phyloP scores from a whole-genome alignment of 2,329 filamentous ascomycete genomes.

The Clarireedia paspali region DNA sequence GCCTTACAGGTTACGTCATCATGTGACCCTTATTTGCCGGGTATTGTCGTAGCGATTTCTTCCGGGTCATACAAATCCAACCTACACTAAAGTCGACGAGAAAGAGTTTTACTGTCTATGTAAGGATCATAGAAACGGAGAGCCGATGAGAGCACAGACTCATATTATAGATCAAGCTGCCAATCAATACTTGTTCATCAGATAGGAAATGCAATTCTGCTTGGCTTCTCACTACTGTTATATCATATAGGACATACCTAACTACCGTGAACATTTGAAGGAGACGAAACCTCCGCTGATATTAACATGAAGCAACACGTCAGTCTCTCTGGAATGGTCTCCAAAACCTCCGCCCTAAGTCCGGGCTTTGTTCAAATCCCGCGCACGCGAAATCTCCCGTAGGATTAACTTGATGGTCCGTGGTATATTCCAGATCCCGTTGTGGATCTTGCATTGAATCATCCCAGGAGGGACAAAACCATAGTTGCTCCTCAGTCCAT shows the following conservation, averaged over 20 bases:
- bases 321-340: neutral
- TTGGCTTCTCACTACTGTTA: no score
- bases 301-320: neutral
- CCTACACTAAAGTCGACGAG: neutral
- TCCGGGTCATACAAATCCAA: neutral
- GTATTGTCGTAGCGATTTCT: neutral
- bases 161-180: no score
- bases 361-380: neutral
- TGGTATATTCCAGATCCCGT: neutral
- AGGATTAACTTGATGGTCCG: neutral
- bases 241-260: no score
- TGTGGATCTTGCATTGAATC: neutral
- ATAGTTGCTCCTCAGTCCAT: neutral
- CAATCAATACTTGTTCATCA: no score
- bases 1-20: constrained; percentile 3
- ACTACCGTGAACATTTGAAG: no score
- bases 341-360: neutral
- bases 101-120: neutral
- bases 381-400: no score
- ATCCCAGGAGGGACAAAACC: neutral
- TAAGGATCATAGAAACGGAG: neutral
- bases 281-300: neutral
- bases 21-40: neutral
- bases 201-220: no score
- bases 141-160: no score